These are phyloP conservation scores for Arctium minus DNA, from an alignment of 129 eudicot species.

Conservation along the genomic window DNA sequence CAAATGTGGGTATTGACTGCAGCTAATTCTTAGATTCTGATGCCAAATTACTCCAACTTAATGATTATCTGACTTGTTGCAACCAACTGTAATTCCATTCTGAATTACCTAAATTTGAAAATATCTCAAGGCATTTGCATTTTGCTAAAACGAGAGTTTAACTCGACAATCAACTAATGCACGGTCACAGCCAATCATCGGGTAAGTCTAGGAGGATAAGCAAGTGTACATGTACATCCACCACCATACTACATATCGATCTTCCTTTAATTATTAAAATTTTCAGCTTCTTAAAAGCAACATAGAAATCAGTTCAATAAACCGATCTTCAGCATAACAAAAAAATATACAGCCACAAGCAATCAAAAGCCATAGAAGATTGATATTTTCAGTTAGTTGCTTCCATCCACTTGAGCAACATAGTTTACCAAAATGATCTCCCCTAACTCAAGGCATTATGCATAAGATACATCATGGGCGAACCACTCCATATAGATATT, in stretches of 20 bases:
- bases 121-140: neutral
- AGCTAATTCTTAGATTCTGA: neutral
- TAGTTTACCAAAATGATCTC: neutral
- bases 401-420: neutral
- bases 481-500: neutral
- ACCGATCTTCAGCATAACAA: neutral
- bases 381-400: neutral
- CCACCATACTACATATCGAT: neutral
- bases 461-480: neutral
- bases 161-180: neutral
- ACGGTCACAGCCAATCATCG: neutral
- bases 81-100: conserved; percentile 3
- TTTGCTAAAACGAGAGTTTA: neutral
- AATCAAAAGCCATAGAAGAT: neutral
- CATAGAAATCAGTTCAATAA: neutral
- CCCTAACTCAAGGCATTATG: neutral
- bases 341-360: neutral
- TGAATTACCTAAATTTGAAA: neutral
- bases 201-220: neutral
- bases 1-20: neutral
- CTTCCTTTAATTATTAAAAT: neutral
- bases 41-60: neutral
- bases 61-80: neutral
- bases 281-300: neutral
- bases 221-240: neutral